These are phyloP conservation scores for Dionaea muscipula DNA, from an alignment of 179 eudicot genomes.

Conservation along the genomic window DNA sequence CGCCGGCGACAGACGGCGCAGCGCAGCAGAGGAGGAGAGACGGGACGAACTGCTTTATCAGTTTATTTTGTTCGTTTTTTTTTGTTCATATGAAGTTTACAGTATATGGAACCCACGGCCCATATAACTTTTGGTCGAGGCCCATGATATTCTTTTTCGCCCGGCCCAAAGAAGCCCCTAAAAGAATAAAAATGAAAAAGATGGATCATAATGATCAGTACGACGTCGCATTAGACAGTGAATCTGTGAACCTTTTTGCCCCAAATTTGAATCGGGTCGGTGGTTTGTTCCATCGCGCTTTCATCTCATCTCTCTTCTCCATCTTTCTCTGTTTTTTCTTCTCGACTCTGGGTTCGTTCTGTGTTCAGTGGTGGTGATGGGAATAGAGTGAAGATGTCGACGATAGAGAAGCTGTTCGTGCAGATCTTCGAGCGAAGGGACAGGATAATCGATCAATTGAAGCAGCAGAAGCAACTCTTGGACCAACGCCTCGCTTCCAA, in stretches of 20 bases:
- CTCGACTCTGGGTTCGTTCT: conserved; percentile 7
- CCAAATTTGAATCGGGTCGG: conserved; percentile 11
- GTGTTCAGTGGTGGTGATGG: neutral
- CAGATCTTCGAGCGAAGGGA: conserved; percentile 69
- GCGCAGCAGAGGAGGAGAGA: no score
- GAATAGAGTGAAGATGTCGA: conserved; percentile 25
- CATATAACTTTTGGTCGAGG: no score
- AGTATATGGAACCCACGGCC: no score
- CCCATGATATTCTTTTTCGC: no score
- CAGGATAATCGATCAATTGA: conserved; percentile 40
- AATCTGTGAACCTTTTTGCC: conserved; percentile 1
- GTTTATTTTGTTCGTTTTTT: no score
- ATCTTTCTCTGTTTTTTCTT: conserved; percentile 6
- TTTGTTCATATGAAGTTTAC: no score
- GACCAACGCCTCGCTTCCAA: conserved; percentile 65
- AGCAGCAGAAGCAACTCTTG: conserved; percentile 49
- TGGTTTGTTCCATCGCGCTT: conserved; percentile 12
- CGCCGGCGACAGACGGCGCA: no score
- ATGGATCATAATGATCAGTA: neutral
- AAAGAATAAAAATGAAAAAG: no score
- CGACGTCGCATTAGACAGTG: neutral
- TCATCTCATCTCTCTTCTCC: conserved; percentile 7
- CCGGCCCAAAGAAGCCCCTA: no score
- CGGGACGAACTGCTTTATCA: no score
- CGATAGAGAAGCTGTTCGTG: conserved; percentile 59